Base-by-base conservation (phyloP, 2,329 filamentous ascomycete species). In the Penicillium capsulatum region DNA sequence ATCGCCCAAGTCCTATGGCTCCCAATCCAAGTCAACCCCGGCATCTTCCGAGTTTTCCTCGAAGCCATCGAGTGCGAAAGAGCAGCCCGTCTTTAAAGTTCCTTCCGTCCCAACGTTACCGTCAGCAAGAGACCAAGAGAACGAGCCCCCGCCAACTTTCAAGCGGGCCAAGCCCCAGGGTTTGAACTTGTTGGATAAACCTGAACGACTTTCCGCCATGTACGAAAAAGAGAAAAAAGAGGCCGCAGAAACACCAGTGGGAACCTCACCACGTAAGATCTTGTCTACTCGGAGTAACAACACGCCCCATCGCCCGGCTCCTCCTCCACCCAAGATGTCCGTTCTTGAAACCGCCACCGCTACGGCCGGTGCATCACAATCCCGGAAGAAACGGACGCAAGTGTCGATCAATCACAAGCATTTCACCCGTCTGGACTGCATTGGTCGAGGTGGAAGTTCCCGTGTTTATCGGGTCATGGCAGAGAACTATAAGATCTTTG, bases 391-490 rank as follows among this genome's bases (percentile, higher is more conserved):
- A 58, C 80, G 88, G 32, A 87, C 88, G 47, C 83, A 91, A 42
- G 77, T 97, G 42, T 82, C 83, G 32, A 82, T 98, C 45, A 98
- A 98, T 59, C 87, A 88, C 45, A 94, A 94, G 60, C 79, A 82
- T 24, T 98, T 94, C 60, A 92, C 89, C 15, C 79, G 91, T 32
- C 78, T 97, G 47, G 90, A 95, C 61, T 87, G 85, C 51, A 83
- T 98, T 50, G 92, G 92, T 7, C 83, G 90, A 42, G 92, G 92
- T 47, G 92, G 92, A 20, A 96, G 88, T 53, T 90, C 85, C 34
- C 90, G 94, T 58, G 92, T 98, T 2, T 98, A 95, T 65, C 83
- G 89, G 31, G 92, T 98, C 22, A 94, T 94, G 73, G 91, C 92
- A 0, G 92, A 98, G 64, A 97, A 96, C 59, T 90, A 88, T 58